A percentile compares a stretch with the other conserved stretches of the same genome.
phyloP scores from a whole-genome alignment of 352 stramenopile genomes.

The Hyphochytrium catenoides region DNA sequence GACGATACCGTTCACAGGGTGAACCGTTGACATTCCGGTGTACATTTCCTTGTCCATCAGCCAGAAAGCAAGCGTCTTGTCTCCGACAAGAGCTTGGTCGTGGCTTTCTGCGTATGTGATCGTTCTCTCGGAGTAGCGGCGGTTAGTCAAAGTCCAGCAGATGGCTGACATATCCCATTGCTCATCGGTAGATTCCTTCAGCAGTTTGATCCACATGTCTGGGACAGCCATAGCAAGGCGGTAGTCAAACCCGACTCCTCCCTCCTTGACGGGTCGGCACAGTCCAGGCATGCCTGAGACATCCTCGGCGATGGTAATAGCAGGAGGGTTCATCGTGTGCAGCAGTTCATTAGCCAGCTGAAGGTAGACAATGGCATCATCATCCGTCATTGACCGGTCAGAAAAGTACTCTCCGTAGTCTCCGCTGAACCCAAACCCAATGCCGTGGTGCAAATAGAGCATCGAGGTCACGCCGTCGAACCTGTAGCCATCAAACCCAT shows the following conservation, averaged over 20 bases:
- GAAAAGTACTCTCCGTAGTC: conserved; percentile 12
- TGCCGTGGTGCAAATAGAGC: conserved; percentile 13
- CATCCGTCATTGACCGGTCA: conserved; percentile 4
- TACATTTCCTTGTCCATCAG: conserved; percentile 14
- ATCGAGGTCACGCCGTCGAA: conserved; percentile 14
- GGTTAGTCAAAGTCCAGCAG: conserved; percentile 10
- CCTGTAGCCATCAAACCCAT: conserved; percentile 10
- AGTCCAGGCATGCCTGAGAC: conserved; percentile 11
- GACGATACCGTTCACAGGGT: conserved; percentile 2
- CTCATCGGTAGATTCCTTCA: conserved; percentile 9
- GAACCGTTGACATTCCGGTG: conserved; percentile 8
- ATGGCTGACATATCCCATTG: conserved; percentile 11
- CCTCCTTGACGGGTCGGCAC: conserved; percentile 6
- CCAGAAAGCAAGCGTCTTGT: conserved; percentile 13
- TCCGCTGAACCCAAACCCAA: conserved; percentile 8
- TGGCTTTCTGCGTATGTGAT: conserved; percentile 11
- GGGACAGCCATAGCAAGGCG: conserved; percentile 8
- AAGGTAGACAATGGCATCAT: conserved; percentile 10
- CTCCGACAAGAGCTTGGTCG: conserved; percentile 12
- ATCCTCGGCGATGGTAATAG: conserved; percentile 12
- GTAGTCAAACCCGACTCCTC: conserved; percentile 12
- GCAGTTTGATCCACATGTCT: conserved; percentile 12
- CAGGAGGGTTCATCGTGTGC: conserved; percentile 5
- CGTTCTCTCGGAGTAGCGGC: conserved; percentile 7
- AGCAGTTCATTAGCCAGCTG: conserved; percentile 10